These are phyloP conservation scores for Phaeosphaeriaceae sp. DNA, from an alignment of 2,329 filamentous ascomycete genomes.

Conservation along the genomic window DNA sequence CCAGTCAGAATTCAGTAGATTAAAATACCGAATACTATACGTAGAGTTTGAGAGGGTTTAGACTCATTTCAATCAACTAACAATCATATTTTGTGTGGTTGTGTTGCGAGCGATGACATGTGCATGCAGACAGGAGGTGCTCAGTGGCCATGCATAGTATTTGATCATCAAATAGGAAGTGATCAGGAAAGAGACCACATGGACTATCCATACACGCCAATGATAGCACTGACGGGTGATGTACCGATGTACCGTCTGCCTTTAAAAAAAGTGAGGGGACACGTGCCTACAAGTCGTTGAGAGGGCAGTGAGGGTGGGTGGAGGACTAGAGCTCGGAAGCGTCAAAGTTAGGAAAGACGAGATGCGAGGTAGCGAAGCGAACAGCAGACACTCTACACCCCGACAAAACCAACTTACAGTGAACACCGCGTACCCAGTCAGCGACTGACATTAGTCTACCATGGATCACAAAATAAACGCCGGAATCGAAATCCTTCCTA, in stretches of 20 bases:
- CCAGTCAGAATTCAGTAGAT: no score
- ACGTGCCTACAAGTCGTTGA: not conserved
- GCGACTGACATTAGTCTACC: constrained; percentile 22
- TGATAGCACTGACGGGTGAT: no score
- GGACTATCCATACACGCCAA: no score
- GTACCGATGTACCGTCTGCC: not conserved
- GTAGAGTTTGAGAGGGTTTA: no score
- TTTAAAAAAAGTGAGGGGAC: not conserved
- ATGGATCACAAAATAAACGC: constrained; percentile 32
- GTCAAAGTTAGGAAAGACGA: constrained; percentile 20
- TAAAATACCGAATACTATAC: no score
- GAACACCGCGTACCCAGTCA: constrained; percentile 27
- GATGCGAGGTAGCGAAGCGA: constrained; percentile 21
- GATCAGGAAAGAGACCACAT: no score
- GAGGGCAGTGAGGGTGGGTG: constrained; percentile 6
- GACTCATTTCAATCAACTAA: no score
- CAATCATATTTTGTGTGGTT: no score
- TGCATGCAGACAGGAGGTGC: not conserved
- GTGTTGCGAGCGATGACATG: not conserved
- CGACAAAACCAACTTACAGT: constrained; percentile 23
- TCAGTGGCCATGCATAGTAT: no score
- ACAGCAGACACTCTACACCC: constrained; percentile 29
- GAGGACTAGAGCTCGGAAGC: constrained; percentile 1
- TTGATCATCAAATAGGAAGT: no score
- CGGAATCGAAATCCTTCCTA: constrained; percentile 38